Base-by-base conservation (phyloP, 2,329 filamentous ascomycete genomes). In the Aspergillus costaricaensis region DNA sequence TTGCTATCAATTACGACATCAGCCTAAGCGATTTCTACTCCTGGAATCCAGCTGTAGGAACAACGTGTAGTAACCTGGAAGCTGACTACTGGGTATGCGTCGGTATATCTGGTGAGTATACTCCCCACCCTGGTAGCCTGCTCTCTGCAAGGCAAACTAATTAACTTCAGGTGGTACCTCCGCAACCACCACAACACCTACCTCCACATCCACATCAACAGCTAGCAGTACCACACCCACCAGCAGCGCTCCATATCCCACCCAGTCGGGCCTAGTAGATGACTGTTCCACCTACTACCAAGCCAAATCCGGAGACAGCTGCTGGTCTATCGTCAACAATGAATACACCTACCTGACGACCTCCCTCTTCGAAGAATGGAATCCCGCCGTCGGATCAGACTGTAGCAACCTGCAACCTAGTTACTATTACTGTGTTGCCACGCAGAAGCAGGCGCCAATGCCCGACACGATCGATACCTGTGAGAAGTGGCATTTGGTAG, bases 401-500 rank as follows among this genome's bases (percentile, higher is more conserved):
- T 66, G 64, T 50, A 44, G 12, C 2, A 54, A 51, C 17, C 43
- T 65, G 9, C 39, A 52, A 43, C 27, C 10, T 1, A 38, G 50
- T 4, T 57, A 59, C 27, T 63, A 64, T 52, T 63, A 61, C 30
- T 65, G 60, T 17, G 60, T 64, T 2, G 60, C 50, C 6, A 59
- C 57, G 2, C 53, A 53, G 27, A 32, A 27, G 8, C 17, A 19
- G 6, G n/a, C 10, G 23, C 56, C 60, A 2, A 51, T 62, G 57
- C 17, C 65, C 27, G 4, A 61, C 51, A 44, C 65, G 64, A 57
- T 60, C 60, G 15, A 48, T 6, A 66, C 62, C 6, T 76, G 72
- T 54, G 64, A 62, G 6, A 55, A 59, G 6, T 75, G 63, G 38
- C 66, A 75, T 51, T 21, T 62, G 5, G 71, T 72, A 4, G 15